Base-by-base conservation (phyloP, 2,329 filamentous ascomycete genomes). In the Fonsecaea nubica region DNA sequence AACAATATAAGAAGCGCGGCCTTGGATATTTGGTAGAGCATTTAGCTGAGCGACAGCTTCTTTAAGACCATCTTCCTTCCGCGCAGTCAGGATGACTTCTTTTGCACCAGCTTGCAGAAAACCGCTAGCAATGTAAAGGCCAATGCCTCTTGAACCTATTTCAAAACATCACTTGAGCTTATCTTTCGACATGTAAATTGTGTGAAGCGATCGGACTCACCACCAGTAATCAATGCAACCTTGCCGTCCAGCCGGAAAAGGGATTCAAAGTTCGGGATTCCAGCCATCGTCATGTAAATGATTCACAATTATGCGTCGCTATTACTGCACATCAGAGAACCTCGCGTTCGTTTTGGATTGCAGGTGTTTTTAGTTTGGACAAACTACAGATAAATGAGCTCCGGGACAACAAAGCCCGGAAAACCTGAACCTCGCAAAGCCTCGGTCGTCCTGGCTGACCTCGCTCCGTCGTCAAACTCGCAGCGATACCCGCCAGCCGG, bases 191-290 rank as follows among this genome's bases (percentile, higher is more conserved):
- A 8, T 32, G 36, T 18, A 12, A 42, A 42, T 42, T 4, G 2
- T 38, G 36, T 8, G 36, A 13, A 42, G 38, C 10, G 38, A 13
- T 42, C 12, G 4, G 38, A 61, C 58, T 5, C 50, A 61, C 58
- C 58, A 61, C 58, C 58, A 25, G 58, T 61, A 38, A 61, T 50
- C 38, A 61, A 52, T 0, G 58, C 58, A 13, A 61, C 38, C 36
- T 61, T 61, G 58, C 58, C 58, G 42, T 61, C 38, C 15, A 58
- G 56, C 25, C 56, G 21, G 35, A 52, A 96, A 80, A 96, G 48
- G n/a, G 48, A 21, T 13, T n/a, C 3, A 15, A 52, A 52, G 48
- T 30, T 38, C n/a, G 56, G 56, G 6, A 58, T 58, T 9, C 25
- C 56, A 10, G 32, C 56, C 56, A 38, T 38, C 56, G 13, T 38